A percentile compares a stretch with the other conserved stretches of the same genome.
Conservation (phyloP, 768 basidiomycete genomes). For the Naganishia onofrii region DNA sequence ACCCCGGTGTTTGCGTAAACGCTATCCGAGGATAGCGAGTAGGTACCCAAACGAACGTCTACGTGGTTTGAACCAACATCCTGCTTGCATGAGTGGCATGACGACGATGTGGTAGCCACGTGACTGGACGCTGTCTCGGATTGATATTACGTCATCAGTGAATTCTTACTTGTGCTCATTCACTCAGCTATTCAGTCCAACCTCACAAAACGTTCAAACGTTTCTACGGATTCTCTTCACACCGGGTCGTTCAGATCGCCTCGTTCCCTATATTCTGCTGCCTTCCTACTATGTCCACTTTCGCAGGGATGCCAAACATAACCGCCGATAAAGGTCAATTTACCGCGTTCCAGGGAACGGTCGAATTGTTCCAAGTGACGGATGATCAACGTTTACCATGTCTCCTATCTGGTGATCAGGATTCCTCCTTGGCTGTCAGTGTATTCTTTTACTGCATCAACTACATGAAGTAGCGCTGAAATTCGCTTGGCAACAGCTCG, state of each 20-base stretch:
- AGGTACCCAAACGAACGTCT: neutral
- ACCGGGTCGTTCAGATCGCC: too few species aligned
- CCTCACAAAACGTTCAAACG: too few species aligned
- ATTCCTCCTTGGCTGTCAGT: constrained; percentile 9
- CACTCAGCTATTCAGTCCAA: too few species aligned
- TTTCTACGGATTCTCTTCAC: too few species aligned
- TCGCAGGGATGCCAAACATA: constrained; percentile 16
- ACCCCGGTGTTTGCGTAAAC: constrained; percentile 1
- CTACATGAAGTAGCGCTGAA: neutral
- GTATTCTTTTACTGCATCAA: neutral
- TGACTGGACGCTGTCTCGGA: neutral
- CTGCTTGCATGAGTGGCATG: neutral
- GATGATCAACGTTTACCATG: constrained; percentile 16
- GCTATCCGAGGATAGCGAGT: neutral
- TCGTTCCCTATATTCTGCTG: too few species aligned
- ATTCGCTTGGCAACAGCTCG: constrained; percentile 4
- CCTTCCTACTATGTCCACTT: neutral
- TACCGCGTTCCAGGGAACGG: neutral
- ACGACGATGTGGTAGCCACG: neutral
- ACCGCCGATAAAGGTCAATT: neutral
- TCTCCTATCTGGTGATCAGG: neutral
- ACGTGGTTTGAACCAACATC: too few species aligned
- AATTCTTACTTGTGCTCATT: too few species aligned
- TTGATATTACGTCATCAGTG: neutral
- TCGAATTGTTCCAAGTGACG: constrained; percentile 14